Base-by-base conservation (phyloP, 2,329 filamentous ascomycete species). In the Trichoderma sp. region DNA sequence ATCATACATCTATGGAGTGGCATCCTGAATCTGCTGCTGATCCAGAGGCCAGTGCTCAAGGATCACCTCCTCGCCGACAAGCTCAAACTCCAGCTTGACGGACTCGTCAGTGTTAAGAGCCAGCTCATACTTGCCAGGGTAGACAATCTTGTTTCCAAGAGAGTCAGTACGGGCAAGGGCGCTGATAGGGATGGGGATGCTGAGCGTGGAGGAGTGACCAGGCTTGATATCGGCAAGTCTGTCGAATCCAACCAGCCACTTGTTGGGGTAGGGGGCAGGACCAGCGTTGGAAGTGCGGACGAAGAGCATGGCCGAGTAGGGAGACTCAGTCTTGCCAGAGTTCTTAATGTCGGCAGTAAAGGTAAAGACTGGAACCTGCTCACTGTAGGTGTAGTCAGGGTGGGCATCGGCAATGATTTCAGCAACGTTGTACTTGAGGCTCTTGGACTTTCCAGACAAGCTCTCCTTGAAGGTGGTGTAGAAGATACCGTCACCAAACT, bases 401-500 rank as follows among this genome's bases (percentile, higher is more conserved):
- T 73, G 68, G 15, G 55, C 28, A 8, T 26, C 53, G 6, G 47
- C 34, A 32, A 73, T 53, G 12, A 66, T 28, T 3, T 66, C 28
- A 5, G 72, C 53, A 9, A 50, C 53, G 47, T 71, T 61, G 39
- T 73, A 50, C 66, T 64, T 53, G 68, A 76, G 63, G 6, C 13
- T 36, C 36, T 69, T 62, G 6, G 58, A 26, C 3, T 57, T 23
- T 11, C 50, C 34, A 4, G 34, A 23, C 3, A 71, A n/a, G 26
- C 57, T 23, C 20, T 79, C 76, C 17, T 76, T 74, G 74, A 89
- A 89, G 47, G 78, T 86, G 6, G 87, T 89, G 78, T 89, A 89
- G 76, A 88, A 87, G 71, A 88, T 74, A 0, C 87, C 88, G 70
- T 82, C 81, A 0, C 87, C 88, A 70, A 88, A 90, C n/a, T 71